Evolutionary conservation across 2,329 filamentous ascomycete genomes (phyloP).

Genomic region (Verticillium nubilum): DNA sequence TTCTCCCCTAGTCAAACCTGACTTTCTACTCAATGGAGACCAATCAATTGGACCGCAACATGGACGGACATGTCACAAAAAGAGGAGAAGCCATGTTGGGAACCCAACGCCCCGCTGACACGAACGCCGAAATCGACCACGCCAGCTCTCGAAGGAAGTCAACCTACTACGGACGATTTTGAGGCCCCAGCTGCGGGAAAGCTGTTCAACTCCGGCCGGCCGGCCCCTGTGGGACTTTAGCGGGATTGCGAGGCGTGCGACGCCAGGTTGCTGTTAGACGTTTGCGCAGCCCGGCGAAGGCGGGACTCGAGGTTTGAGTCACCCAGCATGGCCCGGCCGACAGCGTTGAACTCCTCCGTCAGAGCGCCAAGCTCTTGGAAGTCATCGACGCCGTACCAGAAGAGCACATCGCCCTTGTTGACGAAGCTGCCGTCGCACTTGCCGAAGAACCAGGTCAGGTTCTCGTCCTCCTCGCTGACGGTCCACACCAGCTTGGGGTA

Average conservation of each 20-base stretch:
- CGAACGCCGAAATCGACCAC: not conserved
- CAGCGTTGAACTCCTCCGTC: conserved; percentile 77
- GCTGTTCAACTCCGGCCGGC: conserved; percentile 22
- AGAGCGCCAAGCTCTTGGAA: conserved; percentile 76
- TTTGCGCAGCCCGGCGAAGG: conserved; percentile 70
- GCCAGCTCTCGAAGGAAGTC: not conserved
- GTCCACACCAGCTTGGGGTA: conserved; percentile 90
- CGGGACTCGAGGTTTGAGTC: conserved; percentile 86
- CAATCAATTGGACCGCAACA: not conserved
- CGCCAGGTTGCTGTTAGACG: conserved; percentile 51
- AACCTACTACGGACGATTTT: conserved; percentile 25
- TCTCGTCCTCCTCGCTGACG: conserved; percentile 94
- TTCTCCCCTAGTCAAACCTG: not conserved
- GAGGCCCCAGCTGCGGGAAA: conserved; percentile 44
- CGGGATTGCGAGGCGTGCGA: conserved; percentile 31
- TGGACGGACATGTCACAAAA: not conserved
- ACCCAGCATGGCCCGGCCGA: conserved; percentile 82
- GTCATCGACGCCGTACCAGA: conserved; percentile 89
- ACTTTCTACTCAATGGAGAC: not conserved
- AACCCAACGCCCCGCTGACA: not conserved
- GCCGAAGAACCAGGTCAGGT: conserved; percentile 96
- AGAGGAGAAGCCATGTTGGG: not conserved
- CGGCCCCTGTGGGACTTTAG: conserved; percentile 58
- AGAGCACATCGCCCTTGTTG: conserved; percentile 81
- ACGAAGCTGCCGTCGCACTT: conserved; percentile 91